Evolutionary conservation across 2,329 filamentous ascomycete species (phyloP), one percentile per base, ranked within the genome.

Genomic region (Calonectria pteridis): DNA sequence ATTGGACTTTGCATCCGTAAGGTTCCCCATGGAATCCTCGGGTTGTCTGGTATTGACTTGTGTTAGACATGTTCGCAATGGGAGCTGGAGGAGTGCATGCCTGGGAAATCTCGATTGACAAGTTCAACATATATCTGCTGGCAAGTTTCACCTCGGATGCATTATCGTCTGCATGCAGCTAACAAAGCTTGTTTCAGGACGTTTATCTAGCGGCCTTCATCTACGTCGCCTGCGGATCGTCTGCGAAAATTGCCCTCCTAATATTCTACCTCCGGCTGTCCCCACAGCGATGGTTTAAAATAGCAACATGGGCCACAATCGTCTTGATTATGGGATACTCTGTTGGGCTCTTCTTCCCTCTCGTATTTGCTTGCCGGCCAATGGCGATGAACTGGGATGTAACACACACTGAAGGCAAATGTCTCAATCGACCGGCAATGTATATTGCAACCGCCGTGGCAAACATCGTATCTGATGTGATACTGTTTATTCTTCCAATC

Each of bases 381-480:
- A 73, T 86, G 14, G 63, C 72, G 0, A 77, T 71, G 74, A 73
- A 76, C 6, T 87, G 82, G 79, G 80, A 85, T 31, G 53, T 81
- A 0, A 75, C 70, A 3, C 76, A 82, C 7, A 74, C 72, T 50
- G 81, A 55, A 73, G 87, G 74, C 72, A 79, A 59, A n/a, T 90
- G 88, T 71, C 82, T 90, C 51, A 82, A 87, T 59, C 83, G 85
- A 28, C 84, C 87, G n/a, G 81, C 84, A 1, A 84, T 89, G 31
- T 89, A 89, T 77, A 85, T 89, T 37, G 83, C 85, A 43, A 88
- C 88, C 18, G 87, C 87, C 0, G 85, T 84, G 4, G 81, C 87
- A 23, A 89, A 88, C 72, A 87, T 89, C 58, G 69, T 85, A 20
- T 87, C 87, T 10, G 87, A 89, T 75, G 65, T 90, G 6, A 75